These are phyloP conservation scores for Hysterium pulicare DNA, from an alignment of 2,329 filamentous ascomycete species.

Conservation along the genomic window DNA sequence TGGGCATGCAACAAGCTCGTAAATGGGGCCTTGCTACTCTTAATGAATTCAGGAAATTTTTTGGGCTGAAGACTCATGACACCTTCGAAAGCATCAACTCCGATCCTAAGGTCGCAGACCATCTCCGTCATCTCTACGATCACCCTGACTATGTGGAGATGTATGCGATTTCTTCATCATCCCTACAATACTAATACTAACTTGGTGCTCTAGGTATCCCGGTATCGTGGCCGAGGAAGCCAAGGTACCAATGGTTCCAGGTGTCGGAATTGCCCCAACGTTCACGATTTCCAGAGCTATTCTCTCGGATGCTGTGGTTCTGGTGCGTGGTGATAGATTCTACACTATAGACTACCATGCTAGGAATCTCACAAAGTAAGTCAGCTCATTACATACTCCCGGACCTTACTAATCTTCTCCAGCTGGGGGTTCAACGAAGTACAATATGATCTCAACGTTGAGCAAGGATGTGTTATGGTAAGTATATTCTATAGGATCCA, in stretches of 20 bases:
- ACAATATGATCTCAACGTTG: conserved; percentile 66
- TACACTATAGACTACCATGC: conserved; percentile 69
- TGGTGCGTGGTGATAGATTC: conserved; percentile 72
- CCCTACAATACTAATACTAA: neutral
- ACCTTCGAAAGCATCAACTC: conserved; percentile 81
- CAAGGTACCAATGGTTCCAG: conserved; percentile 64
- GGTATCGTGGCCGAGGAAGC: conserved; percentile 73
- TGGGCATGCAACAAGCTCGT: conserved; percentile 73
- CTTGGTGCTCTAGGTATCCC: conserved; percentile 51
- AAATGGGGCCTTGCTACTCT: conserved; percentile 74
- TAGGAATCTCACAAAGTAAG: conserved; percentile 62
- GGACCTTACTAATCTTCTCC: neutral
- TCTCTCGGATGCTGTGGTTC: conserved; percentile 69
- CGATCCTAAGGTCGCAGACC: conserved; percentile 64
- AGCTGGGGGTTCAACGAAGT: conserved; percentile 72
- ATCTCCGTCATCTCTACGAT: conserved; percentile 58
- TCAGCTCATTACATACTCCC: neutral
- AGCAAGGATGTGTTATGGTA: conserved; percentile 71
- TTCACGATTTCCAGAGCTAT: conserved; percentile 74
- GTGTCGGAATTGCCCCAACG: conserved; percentile 69
- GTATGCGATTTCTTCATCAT: neutral
- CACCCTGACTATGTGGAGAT: conserved; percentile 77
- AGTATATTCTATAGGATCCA: conserved; percentile 49
- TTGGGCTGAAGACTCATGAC: conserved; percentile 71
- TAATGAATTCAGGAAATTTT: conserved; percentile 81